Conservation (phyloP, 2,329 filamentous ascomycete genomes). For the Laburnicola sp. region DNA sequence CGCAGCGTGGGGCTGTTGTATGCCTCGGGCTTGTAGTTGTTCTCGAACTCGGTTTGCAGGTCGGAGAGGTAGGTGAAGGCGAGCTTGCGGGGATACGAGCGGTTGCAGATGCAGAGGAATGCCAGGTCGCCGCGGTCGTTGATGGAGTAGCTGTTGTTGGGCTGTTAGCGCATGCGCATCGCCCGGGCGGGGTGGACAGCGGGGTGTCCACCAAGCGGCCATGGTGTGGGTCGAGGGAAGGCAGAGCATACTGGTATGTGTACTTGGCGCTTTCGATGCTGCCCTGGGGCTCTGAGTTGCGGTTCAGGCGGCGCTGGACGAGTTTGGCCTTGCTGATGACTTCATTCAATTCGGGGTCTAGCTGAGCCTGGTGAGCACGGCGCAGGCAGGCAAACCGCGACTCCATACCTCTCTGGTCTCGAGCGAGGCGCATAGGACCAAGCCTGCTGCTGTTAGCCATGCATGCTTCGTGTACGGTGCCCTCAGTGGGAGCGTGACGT, state of each 20-base stretch:
- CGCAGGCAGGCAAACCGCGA: constrained; percentile 4
- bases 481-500: constrained; percentile 10
- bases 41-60: constrained; percentile 86
- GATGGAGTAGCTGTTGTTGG: constrained; percentile 72
- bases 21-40: constrained; percentile 74
- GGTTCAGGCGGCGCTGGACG: constrained; percentile 83
- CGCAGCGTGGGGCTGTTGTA: constrained; percentile 75
- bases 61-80: constrained; percentile 98
- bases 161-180: constrained; percentile 13
- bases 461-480: background rate
- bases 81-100: constrained; percentile 93
- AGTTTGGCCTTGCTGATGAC: constrained; percentile 91
- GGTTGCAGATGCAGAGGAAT: constrained; percentile 92
- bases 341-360: constrained; percentile 76
- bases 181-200: background rate
- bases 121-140: constrained; percentile 68
- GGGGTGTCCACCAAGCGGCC: too few relatives aligned
- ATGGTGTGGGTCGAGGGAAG: background rate
- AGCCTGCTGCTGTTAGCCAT: constrained; percentile 60
- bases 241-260: constrained; percentile 74
- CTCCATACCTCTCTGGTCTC: constrained; percentile 75
- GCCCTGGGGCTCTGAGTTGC: constrained; percentile 86
- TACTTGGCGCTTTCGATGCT: constrained; percentile 84
- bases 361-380: constrained; percentile 45
- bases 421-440: constrained; percentile 92